phyloP scores from a whole-genome alignment of 305 asterid species.

The Fraxinus paxiana region DNA sequence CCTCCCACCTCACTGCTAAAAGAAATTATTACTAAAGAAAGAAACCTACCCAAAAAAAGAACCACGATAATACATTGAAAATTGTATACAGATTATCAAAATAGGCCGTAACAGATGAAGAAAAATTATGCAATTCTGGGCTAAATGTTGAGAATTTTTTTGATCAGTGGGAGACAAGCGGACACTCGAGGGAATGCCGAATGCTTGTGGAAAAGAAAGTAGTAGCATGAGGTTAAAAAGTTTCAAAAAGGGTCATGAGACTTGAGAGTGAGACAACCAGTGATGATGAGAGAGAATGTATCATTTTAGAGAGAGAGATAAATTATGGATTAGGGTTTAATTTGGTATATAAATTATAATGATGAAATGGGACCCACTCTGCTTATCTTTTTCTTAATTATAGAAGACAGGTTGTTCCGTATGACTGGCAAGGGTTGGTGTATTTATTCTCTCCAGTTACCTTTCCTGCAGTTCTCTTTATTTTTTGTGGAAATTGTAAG shows the following conservation, averaged over 20 bases:
- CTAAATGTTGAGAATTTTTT: constrained; percentile 24
- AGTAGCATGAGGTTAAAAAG: constrained; percentile 35
- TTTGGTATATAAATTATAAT: background rate
- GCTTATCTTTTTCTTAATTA: background rate
- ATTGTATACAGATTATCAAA: background rate
- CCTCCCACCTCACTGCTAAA: constrained; percentile 18
- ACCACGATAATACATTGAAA: constrained; percentile 14
- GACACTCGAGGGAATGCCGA: constrained; percentile 63
- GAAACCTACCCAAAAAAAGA: constrained; percentile 1
- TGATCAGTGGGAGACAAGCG: constrained; percentile 24
- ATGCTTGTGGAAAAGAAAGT: constrained; percentile 54
- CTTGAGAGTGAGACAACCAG: constrained; percentile 39
- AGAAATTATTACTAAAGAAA: constrained; percentile 6
- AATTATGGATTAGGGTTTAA: constrained; percentile 25
- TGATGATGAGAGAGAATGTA: constrained; percentile 22
- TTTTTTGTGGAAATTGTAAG: too few species aligned
- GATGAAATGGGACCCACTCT: background rate
- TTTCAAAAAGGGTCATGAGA: constrained; percentile 47
- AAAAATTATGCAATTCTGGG: constrained; percentile 20
- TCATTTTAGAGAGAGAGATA: background rate
- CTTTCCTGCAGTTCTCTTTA: background rate
- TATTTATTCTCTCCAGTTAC: background rate
- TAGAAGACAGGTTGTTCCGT: background rate
- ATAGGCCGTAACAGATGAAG: background rate
- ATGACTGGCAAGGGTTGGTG: background rate